Conservation (phyloP, 495 filamentous ascomycete species). For the Rostrohypoxylon terebratum region DNA sequence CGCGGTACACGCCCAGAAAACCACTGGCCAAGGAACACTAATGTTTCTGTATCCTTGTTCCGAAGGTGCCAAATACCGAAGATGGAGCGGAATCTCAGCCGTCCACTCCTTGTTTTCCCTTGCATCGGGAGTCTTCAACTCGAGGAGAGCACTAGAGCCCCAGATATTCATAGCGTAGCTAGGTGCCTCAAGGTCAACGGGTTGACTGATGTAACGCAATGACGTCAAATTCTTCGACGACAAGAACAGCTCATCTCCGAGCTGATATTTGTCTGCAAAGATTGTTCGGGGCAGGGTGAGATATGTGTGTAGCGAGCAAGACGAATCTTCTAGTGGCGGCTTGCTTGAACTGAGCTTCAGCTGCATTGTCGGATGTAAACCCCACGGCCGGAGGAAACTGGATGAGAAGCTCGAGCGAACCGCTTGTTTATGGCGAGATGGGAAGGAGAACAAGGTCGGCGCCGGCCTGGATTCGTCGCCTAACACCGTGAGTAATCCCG, state of each 20-base stretch:
- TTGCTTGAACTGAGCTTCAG: conserved; percentile 61
- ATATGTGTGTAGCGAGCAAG: conserved; percentile 83
- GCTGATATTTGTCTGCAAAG: conserved; percentile 89
- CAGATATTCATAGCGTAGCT: conserved; percentile 80
- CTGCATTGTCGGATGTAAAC: conserved; percentile 88
- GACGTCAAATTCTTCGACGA: conserved; percentile 77
- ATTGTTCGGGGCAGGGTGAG: conserved; percentile 85
- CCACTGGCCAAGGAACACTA: conserved; percentile 75
- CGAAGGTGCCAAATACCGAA: conserved; percentile 79
- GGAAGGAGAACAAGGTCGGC: conserved; percentile 88
- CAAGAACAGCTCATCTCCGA: conserved; percentile 78
- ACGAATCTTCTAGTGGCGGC: conserved; percentile 53
- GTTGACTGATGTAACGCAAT: conserved; percentile 76
- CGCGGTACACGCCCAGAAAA: conserved; percentile 93
- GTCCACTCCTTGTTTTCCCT: conserved; percentile 66
- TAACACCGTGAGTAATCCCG: conserved; percentile 82
- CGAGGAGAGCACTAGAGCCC: conserved; percentile 83
- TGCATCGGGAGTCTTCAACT: conserved; percentile 69
- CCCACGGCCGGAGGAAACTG: conserved; percentile 74
- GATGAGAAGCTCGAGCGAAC: conserved; percentile 59
- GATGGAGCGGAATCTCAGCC: conserved; percentile 83
- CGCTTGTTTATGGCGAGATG: conserved; percentile 80
- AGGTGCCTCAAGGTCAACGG: conserved; percentile 93
- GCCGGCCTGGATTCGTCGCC: conserved; percentile 75
- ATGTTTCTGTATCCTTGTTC: conserved; percentile 62